phyloP scores from a whole-genome alignment of 2,329 filamentous ascomycete species.

The Huntiella abstrusa region DNA sequence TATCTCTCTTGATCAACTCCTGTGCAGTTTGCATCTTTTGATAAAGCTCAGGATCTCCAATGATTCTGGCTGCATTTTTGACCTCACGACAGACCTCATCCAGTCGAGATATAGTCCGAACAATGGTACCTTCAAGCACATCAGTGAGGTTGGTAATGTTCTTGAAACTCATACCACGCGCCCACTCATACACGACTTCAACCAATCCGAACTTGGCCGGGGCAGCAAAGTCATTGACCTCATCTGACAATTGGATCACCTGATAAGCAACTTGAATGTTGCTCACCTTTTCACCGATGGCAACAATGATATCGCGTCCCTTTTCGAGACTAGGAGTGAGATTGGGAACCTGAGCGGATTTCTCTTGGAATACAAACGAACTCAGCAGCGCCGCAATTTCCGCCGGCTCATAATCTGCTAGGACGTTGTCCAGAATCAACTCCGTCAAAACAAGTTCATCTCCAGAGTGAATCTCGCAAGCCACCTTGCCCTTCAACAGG shows the following conservation, averaged over 20 bases:
- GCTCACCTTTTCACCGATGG: conserved; percentile 85
- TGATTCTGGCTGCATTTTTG: conserved; percentile 87
- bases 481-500: conserved; percentile 92
- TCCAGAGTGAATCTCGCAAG: conserved; percentile 92
- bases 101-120: conserved; percentile 77
- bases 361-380: conserved; percentile 94
- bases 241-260: conserved; percentile 76
- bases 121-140: conserved; percentile 92
- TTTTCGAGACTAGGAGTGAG: conserved; percentile 66
- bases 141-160: conserved; percentile 93
- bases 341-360: conserved; percentile 64
- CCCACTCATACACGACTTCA: conserved; percentile 98
- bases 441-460: conserved; percentile 94
- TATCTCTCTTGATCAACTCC: conserved; percentile 94
- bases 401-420: conserved; percentile 85
- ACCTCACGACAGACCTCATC: conserved; percentile 96
- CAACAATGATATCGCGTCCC: conserved; percentile 69
- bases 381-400: conserved; percentile 91
- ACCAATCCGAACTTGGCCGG: conserved; percentile 80
- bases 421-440: conserved; percentile 86
- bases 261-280: conserved; percentile 75
- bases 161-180: conserved; percentile 92
- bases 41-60: conserved; percentile 83
- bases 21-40: conserved; percentile 94
- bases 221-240: conserved; percentile 80